Evolutionary conservation across 2,329 filamentous ascomycete genomes (phyloP), one percentile per base, ranked within the genome.

Genomic region (Diaporthe vexans): DNA sequence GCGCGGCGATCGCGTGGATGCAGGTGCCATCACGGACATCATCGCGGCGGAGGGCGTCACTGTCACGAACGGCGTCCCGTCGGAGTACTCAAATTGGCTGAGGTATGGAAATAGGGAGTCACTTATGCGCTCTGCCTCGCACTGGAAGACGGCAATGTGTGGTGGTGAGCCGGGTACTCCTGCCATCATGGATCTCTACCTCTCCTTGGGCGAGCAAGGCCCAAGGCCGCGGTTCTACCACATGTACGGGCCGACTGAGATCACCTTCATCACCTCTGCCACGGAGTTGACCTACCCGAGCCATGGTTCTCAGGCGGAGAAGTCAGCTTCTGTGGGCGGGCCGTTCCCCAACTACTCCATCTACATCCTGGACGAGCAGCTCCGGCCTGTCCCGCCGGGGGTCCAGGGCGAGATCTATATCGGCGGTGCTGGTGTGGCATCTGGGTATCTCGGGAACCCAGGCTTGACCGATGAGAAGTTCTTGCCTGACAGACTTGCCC

Each of bases 331-430:
- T 40, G 26, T 51, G 40, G 7, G 35, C 35, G 10, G 11, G 10
- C n/a, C 46, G 19, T 26, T 71, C 4, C 78, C 81, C 1, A 84
- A 83, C 75, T 80, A 82, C 1, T 79, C 82, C 0, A 75, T 85
- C 4, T 87, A 86, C 73, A 82, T 89, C 15, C 78, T 88, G 2
- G 83, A 87, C 65, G 74, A 78, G 10, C 70, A 79, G 1, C 74
- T 78, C 43, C 74, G 76, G 5, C 78, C 81, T 2, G 71, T 81
- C 0, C 82, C 84, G 0, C 74, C 76, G 0, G 84, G 83, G 0
- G 78, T 83, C 0, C 78, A 82, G 15, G 85, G 86, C 1, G 82
- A 87, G 74, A 80, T 88, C 8, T 81, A 79, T 61, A 76, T 85
- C 8, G 81, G 83, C 2, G 86, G 86, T 1, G 78, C 83, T 0